Percentiles rank a stretch among this genome's conserved stretches.
Evolutionary conservation across 1,139 yeast genomes (phyloP).

Genomic region (Eremothecium gossypii): DNA sequence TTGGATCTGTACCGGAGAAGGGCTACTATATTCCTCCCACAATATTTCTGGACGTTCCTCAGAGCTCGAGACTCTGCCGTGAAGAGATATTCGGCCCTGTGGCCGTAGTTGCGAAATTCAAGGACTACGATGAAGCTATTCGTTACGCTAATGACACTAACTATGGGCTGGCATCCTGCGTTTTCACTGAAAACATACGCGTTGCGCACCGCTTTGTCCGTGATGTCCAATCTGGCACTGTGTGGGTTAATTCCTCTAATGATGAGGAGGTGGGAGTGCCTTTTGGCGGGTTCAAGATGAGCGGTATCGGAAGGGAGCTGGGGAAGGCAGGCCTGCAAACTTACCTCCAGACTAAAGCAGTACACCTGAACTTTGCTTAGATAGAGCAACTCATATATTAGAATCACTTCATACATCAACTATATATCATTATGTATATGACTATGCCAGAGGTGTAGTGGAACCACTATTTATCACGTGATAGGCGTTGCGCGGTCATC

Average conservation of each 20-base stretch:
- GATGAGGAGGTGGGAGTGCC: slow-evolving; percentile 71
- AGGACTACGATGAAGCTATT: slow-evolving; percentile 62
- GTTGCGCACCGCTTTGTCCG: slow-evolving; percentile 55
- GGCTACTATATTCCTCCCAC: slow-evolving; percentile 66
- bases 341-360: slow-evolving; percentile 74
- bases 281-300: slow-evolving; percentile 74
- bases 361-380: slow-evolving; percentile 45
- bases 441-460: too few species aligned
- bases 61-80: slow-evolving; percentile 47
- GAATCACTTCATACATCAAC: too few species aligned
- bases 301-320: slow-evolving; percentile 83
- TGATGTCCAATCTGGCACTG: slow-evolving; percentile 68
- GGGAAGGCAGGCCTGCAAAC: slow-evolving; percentile 73
- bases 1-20: slow-evolving; percentile 34
- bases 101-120: slow-evolving; percentile 63
- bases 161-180: slow-evolving; percentile 74
- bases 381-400: too few species aligned
- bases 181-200: slow-evolving; percentile 58
- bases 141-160: slow-evolving; percentile 60
- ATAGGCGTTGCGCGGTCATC: too few species aligned
- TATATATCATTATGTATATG: too few species aligned
- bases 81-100: slow-evolving; percentile 94
- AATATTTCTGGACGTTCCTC: slow-evolving; percentile 52
- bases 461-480: too few species aligned
- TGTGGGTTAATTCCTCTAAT: slow-evolving; percentile 80